These are phyloP conservation scores for Kuraishia piskuri DNA, from an alignment of 805 yeast genomes.

Conservation along the genomic window DNA sequence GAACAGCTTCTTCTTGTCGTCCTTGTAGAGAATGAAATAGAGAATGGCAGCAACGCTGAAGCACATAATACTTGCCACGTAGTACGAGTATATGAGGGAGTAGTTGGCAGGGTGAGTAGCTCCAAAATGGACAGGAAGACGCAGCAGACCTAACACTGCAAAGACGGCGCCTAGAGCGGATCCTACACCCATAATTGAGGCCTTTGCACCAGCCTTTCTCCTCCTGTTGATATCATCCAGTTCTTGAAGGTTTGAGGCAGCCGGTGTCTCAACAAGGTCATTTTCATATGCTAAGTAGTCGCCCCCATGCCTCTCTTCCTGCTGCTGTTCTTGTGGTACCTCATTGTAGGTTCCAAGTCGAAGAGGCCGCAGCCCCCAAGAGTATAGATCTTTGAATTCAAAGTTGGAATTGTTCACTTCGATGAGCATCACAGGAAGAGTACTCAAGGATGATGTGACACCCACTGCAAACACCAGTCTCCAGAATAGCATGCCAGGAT, in stretches of 20 bases:
- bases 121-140: conserved; percentile 47
- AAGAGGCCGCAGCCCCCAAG: conserved; percentile 16
- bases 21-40: conserved; percentile 36
- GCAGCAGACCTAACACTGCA: conserved; percentile 44
- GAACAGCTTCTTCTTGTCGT: conserved; percentile 22
- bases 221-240: conserved; percentile 13
- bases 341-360: conserved; percentile 4
- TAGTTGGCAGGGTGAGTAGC: conserved; percentile 27
- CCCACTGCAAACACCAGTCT: conserved; percentile 57
- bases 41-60: conserved; percentile 31
- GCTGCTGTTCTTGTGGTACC: conserved; percentile 29
- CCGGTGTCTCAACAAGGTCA: conserved; percentile 4
- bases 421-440: conserved; percentile 38
- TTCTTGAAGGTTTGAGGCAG: conserved; percentile 8
- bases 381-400: conserved; percentile 17
- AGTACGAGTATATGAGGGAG: conserved; percentile 40
- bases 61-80: conserved; percentile 12
- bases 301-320: conserved; percentile 8
- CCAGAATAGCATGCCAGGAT: conserved; percentile 41
- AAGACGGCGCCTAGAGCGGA: conserved; percentile 65
- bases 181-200: conserved; percentile 53
- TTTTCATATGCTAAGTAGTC: conserved; percentile 8
- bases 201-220: conserved; percentile 41
- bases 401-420: conserved; percentile 38
- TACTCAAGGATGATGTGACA: conserved; percentile 37